phyloP scores from a whole-genome alignment of 495 filamentous ascomycete species.

The Amphirosellinia nigrospora region DNA sequence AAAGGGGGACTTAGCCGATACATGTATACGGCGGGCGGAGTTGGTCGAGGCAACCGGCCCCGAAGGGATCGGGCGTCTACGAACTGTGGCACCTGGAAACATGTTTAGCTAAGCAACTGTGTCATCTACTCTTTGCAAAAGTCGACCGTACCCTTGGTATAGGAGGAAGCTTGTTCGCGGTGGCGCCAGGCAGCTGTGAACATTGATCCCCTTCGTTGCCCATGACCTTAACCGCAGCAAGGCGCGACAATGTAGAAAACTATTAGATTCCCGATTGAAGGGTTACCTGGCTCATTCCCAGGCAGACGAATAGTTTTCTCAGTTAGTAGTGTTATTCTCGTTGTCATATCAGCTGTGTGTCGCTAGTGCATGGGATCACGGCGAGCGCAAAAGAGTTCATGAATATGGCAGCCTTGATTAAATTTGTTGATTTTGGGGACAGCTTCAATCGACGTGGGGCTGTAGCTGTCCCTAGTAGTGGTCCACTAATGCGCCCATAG shows the following conservation, averaged over 20 bases:
- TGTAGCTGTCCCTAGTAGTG: background rate
- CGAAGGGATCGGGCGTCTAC: conserved; percentile 64
- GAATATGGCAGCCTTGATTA: conserved; percentile 5
- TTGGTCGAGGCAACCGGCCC: conserved; percentile 40
- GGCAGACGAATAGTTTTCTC: conserved; percentile 15
- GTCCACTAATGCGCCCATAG: background rate
- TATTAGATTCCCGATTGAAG: background rate
- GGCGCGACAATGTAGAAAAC: background rate
- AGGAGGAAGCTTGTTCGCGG: conserved; percentile 24
- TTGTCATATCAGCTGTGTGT: conserved; percentile 21
- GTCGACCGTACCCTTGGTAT: conserved; percentile 26
- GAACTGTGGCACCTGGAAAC: conserved; percentile 74
- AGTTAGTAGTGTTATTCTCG: background rate
- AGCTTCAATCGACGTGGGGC: conserved; percentile 12
- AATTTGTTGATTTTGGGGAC: conserved; percentile 8
- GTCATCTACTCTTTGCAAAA: background rate
- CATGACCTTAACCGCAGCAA: conserved; percentile 5
- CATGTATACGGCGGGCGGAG: conserved; percentile 68
- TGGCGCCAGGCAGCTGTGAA: conserved; percentile 26
- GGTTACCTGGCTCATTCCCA: conserved; percentile 22
- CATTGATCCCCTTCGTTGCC: background rate
- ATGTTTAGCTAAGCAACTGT: conserved; percentile 50
- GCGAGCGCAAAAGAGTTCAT: background rate
- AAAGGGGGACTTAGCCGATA: conserved; percentile 77
- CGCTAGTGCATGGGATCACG: background rate